Evolutionary conservation across 352 stramenopile species (phyloP).

Genomic region (Phytopythium ostracodes): DNA sequence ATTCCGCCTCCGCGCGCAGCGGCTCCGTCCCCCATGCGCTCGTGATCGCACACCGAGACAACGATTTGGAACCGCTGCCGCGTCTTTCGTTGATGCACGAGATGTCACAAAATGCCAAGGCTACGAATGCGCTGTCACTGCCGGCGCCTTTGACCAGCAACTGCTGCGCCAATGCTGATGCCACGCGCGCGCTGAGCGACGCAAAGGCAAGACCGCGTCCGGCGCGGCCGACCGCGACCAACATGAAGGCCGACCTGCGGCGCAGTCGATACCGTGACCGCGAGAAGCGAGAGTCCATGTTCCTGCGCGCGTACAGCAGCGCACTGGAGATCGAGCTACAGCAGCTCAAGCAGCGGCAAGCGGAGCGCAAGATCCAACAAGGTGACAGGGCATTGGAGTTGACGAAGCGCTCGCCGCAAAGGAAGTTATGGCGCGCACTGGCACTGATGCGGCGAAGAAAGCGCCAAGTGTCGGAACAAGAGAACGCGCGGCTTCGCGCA

Average conservation of each 20-base stretch:
- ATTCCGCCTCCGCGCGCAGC: background rate
- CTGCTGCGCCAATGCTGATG: background rate
- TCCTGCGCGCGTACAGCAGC: background rate
- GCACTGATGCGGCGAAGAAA: background rate
- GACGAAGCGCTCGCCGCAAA: background rate
- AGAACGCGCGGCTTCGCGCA: background rate
- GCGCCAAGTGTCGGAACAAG: background rate
- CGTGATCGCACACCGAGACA: background rate
- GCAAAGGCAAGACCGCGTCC: background rate
- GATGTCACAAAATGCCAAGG: background rate
- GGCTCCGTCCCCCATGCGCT: background rate
- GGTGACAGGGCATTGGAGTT: background rate
- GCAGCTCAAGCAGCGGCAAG: background rate
- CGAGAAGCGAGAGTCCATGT: constrained; percentile 7
- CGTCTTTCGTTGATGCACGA: background rate
- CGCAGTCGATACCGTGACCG: constrained; percentile 5
- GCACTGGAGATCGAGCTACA: background rate
- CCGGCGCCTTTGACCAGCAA: background rate
- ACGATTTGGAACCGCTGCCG: background rate
- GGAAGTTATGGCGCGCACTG: background rate
- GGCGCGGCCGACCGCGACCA: too few relatives aligned
- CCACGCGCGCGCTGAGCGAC: background rate
- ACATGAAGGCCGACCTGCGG: constrained; percentile 6
- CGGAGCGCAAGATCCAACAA: background rate
- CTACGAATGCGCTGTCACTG: background rate